A percentile compares a stretch with the other conserved stretches of the same genome.
These are phyloP conservation scores for Senecio squalidus DNA, from an alignment of 140 eudicot species.

Conservation along the genomic window DNA sequence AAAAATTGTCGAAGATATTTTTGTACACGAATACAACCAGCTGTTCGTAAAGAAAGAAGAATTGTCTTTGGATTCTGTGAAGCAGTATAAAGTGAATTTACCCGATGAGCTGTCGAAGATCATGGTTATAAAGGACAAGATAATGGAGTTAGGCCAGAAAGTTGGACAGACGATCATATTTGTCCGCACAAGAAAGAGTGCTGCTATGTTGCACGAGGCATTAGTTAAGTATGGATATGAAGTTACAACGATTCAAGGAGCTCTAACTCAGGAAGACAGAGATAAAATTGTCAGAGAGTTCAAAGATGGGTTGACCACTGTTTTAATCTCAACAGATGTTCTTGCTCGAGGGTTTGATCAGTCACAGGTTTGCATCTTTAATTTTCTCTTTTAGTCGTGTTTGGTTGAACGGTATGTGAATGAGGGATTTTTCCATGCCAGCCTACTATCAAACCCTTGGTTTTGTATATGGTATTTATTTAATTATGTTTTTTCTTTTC, in stretches of 20 bases:
- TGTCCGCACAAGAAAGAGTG: slow-evolving; percentile 54
- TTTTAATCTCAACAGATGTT: slow-evolving; percentile 65
- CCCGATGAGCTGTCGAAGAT: slow-evolving; percentile 68
- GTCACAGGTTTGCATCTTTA: slow-evolving; percentile 40
- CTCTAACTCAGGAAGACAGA: slow-evolving; percentile 47
- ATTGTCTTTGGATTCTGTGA: slow-evolving; percentile 57
- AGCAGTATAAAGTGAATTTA: slow-evolving; percentile 60
- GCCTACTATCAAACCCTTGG: background rate
- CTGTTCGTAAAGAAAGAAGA: slow-evolving; percentile 75
- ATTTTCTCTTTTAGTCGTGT: background rate
- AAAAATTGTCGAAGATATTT: slow-evolving; percentile 19
- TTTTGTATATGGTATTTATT: background rate
- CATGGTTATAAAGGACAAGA: slow-evolving; percentile 52
- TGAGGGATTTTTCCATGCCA: too few relatives aligned
- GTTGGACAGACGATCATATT: slow-evolving; percentile 72
- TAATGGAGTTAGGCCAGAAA: slow-evolving; percentile 54
- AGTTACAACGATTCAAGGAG: slow-evolving; percentile 71
- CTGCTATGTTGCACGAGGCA: slow-evolving; percentile 38
- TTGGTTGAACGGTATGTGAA: too few relatives aligned
- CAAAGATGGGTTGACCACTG: slow-evolving; percentile 66
- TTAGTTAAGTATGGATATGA: slow-evolving; percentile 47
- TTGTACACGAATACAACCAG: slow-evolving; percentile 44
- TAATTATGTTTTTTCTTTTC: background rate
- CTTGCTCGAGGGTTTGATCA: slow-evolving; percentile 86
- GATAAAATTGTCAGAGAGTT: slow-evolving; percentile 68